Conservation (phyloP, 805 yeast species). For the Schizosaccharomyces japonicus region DNA sequence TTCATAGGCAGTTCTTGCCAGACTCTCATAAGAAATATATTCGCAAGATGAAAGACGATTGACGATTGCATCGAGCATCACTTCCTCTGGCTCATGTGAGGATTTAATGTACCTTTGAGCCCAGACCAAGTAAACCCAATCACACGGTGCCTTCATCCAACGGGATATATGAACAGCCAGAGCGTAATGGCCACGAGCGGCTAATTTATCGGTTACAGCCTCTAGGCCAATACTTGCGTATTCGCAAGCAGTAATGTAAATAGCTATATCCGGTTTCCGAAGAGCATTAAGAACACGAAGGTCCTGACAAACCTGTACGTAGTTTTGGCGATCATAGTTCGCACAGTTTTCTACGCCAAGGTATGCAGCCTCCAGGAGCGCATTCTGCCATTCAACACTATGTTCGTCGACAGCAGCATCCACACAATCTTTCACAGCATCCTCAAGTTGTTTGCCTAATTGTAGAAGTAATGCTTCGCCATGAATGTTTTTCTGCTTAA, state of each 20-base stretch:
- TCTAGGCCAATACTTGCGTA: conserved; percentile 29
- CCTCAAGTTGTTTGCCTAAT: conserved; percentile 25
- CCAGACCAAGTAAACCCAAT: conserved; percentile 51
- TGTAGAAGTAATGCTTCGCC: conserved; percentile 53
- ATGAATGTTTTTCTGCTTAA: conserved; percentile 46
- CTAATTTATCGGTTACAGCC: conserved; percentile 30
- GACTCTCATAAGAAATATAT: conserved; percentile 7
- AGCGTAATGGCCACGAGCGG: conserved; percentile 34
- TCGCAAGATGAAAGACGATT: not conserved
- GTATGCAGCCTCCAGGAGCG: conserved; percentile 51
- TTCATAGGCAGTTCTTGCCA: conserved; percentile 35
- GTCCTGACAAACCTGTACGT: conserved; percentile 35
- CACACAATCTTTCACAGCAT: conserved; percentile 50
- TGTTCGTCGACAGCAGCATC: conserved; percentile 58
- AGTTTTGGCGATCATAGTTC: conserved; percentile 32
- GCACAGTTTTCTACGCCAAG: conserved; percentile 54
- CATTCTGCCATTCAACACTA: conserved; percentile 58
- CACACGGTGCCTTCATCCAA: conserved; percentile 24
- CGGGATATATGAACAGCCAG: conserved; percentile 40
- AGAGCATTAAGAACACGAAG: conserved; percentile 49
- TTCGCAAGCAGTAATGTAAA: conserved; percentile 40
- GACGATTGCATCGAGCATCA: not conserved
- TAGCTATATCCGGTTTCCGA: conserved; percentile 38
- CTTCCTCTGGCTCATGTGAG: conserved; percentile 2
- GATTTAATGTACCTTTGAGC: conserved; percentile 42